Evolutionary conservation across 805 yeast genomes (phyloP).

Genomic region (Zygosaccharomyces siamensis): DNA sequence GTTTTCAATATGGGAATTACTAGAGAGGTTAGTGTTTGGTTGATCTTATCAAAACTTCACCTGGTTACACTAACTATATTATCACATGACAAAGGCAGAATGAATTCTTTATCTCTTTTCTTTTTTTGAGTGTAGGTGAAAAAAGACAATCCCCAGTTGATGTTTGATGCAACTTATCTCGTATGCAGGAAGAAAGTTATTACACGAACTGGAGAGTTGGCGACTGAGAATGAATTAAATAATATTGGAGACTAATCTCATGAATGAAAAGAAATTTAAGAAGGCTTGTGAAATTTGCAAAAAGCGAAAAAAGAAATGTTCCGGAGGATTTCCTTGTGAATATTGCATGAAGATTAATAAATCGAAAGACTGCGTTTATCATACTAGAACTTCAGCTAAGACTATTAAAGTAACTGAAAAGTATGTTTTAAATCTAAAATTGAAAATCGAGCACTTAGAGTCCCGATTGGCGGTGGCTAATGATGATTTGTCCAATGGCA

Average conservation of each 20-base stretch:
- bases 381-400: conserved; percentile 10
- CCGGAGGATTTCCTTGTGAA: conserved; percentile 19
- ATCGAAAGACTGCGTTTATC: conserved; percentile 15
- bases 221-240: background rate
- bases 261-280: conserved; percentile 9
- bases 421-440: conserved; percentile 13
- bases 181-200: background rate
- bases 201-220: background rate
- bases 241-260: background rate
- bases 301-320: conserved; percentile 18
- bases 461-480: conserved; percentile 4
- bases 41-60: too few relatives aligned
- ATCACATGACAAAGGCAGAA: too few relatives aligned
- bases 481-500: conserved; percentile 5
- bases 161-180: too few relatives aligned
- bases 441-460: conserved; percentile 15
- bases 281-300: conserved; percentile 20
- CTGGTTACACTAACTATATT: too few relatives aligned
- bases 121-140: too few relatives aligned
- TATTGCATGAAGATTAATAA: conserved; percentile 16
- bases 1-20: too few relatives aligned
- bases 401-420: conserved; percentile 17
- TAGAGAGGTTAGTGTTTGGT: too few relatives aligned
- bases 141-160: too few relatives aligned
- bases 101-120: too few relatives aligned